Conservation (phyloP, 768 basidiomycete species). For the Dioszegia hungarica region DNA sequence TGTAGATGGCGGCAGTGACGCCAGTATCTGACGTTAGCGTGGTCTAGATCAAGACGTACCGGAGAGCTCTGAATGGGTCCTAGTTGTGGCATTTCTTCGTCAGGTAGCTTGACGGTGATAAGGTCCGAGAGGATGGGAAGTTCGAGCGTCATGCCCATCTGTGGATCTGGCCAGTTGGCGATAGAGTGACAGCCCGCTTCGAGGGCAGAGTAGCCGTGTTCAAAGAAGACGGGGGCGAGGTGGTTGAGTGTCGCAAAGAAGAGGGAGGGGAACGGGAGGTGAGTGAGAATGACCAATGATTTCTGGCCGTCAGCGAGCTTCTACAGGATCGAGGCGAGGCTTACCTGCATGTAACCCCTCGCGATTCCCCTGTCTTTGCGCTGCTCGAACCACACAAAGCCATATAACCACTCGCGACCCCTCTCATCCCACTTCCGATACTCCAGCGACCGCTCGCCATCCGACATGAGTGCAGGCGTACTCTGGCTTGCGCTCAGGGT, state of each 20-base stretch:
- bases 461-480: background rate
- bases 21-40: conserved; percentile 37
- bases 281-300: conserved; percentile 74
- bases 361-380: conserved; percentile 39
- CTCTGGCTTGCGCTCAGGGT: conserved; percentile 1
- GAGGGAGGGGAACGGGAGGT: conserved; percentile 73
- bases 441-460: conserved; percentile 43
- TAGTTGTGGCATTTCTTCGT: conserved; percentile 71
- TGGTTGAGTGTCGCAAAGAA: conserved; percentile 65
- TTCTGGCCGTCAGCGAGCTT: conserved; percentile 52
- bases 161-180: conserved; percentile 73
- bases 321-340: background rate
- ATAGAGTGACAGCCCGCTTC: conserved; percentile 83
- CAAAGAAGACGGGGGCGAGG: conserved; percentile 63
- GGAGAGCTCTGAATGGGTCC: conserved; percentile 35
- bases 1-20: conserved; percentile 44
- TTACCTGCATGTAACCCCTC: conserved; percentile 49
- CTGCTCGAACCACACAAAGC: conserved; percentile 49
- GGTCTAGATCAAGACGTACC: background rate
- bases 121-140: conserved; percentile 79
- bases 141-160: conserved; percentile 63
- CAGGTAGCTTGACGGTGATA: conserved; percentile 67
- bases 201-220: conserved; percentile 71
- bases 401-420: conserved; percentile 48
- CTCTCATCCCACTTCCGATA: conserved; percentile 48